Conservation (phyloP, 129 eudicot species). For the Mikania micrantha region DNA sequence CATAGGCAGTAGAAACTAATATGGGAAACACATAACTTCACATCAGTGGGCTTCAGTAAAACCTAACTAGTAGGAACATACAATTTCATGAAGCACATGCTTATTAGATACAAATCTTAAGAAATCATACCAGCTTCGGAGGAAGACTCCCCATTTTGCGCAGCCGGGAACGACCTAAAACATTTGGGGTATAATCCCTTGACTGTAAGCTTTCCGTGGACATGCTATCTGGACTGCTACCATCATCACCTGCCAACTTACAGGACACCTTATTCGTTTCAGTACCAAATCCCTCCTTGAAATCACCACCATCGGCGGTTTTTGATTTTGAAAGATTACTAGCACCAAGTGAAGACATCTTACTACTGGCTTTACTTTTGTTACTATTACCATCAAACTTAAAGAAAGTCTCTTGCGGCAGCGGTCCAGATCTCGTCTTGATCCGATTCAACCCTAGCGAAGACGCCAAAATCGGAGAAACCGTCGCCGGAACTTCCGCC, state of each 20-base stretch:
- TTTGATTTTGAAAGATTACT: neutral
- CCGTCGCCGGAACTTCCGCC: slow-evolving; percentile 38
- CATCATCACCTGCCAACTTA: neutral
- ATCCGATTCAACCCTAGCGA: slow-evolving; percentile 88
- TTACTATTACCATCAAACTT: neutral
- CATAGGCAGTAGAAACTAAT: neutral
- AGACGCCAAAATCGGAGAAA: slow-evolving; percentile 79
- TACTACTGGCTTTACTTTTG: neutral
- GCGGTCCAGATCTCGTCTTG: slow-evolving; percentile 97
- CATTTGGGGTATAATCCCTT: neutral
- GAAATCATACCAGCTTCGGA: neutral
- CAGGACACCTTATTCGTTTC: neutral
- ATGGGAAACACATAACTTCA: slow-evolving; percentile 1
- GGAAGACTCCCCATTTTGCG: neutral
- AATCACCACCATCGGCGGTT: neutral
- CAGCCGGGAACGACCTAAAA: neutral
- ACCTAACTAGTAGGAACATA: neutral
- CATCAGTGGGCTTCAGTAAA: neutral
- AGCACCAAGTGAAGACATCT: neutral
- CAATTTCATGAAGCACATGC: slow-evolving; percentile 4
- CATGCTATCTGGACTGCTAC: neutral
- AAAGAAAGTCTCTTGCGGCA: slow-evolving; percentile 80
- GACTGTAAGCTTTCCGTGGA: neutral
- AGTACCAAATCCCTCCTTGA: neutral
- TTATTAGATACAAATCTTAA: neutral